These are phyloP conservation scores for Vaccinium myrtillus DNA, from an alignment of 148 eudicot genomes.

Conservation along the genomic window DNA sequence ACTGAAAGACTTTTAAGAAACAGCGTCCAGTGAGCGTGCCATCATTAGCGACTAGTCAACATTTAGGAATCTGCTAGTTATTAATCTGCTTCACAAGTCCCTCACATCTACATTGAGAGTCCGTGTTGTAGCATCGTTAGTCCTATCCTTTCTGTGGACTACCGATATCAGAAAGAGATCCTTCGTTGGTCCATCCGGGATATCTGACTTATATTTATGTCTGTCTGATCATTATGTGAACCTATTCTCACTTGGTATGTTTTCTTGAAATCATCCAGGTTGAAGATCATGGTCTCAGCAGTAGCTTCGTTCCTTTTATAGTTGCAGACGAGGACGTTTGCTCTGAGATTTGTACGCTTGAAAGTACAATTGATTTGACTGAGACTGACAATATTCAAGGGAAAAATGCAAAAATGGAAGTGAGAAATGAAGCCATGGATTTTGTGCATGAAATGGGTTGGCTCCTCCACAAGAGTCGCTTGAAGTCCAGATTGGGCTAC, in stretches of 20 bases:
- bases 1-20: not conserved
- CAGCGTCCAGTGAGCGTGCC: not conserved
- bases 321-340: slow-evolving; percentile 16
- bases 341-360: slow-evolving; percentile 15
- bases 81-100: not conserved
- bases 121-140: not conserved
- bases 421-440: slow-evolving; percentile 48
- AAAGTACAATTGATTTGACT: slow-evolving; percentile 7
- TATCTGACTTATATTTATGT: not conserved
- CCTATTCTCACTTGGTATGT: not conserved
- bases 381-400: slow-evolving; percentile 3
- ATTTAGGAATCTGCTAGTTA: not conserved
- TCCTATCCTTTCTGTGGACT: not conserved
- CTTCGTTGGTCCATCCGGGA: not conserved
- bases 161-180: not conserved
- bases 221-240: not conserved
- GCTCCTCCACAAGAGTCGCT: slow-evolving; percentile 61
- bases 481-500: slow-evolving; percentile 36
- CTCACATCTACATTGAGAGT: not conserved
- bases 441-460: slow-evolving; percentile 88
- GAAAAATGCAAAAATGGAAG: slow-evolving; percentile 18
- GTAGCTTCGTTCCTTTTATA: slow-evolving; percentile 75
- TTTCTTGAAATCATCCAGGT: slow-evolving; percentile 25
- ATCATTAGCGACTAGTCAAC: not conserved
- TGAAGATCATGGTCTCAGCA: slow-evolving; percentile 66